Base-by-base conservation (phyloP, 176 grass and related monocot genomes). In the Juncus inflexus region DNA sequence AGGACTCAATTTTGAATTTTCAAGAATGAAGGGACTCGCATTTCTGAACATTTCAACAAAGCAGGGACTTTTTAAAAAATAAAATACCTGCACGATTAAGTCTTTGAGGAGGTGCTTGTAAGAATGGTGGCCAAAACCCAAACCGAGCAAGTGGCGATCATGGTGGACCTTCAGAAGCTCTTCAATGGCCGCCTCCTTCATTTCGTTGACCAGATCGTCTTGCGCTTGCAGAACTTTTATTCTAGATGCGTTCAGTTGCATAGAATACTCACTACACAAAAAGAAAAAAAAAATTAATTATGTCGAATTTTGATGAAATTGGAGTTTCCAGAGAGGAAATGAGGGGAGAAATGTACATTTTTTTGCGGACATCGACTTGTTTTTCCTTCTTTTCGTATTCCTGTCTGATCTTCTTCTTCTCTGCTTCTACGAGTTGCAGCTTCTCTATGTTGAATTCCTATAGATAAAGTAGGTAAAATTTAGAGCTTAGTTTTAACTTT, bases 361-460 rank as follows among this genome's bases (percentile, higher is more conserved):
- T 99, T 74, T 86, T 92, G 35, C 94, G 75, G 73, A 99, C n/a
- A 73, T 99, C 94, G 52, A 99, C 94, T 70, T 92, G 94, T 83
- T 99, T 99, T 72, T 99, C 89, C 79, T 99, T 99, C 9, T 79
- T 76, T 70, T 99, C 94, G 66, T 99, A 99, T 65, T 99, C 94
- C 79, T 92, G 94, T 37, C 94, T 89, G 52, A 99, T 92, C 72
- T 92, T 99, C 68, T 86, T 92, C 82, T 99, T 99, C 76, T 99
- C 94, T 50, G 89, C 94, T 74, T 99, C 94, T 79, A 99, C 85
- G 80, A 99, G 89, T 72, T 99, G 95, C 52, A 99, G 51, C 75
- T 99, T 99, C 74, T 99, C 95, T 15, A 99, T 99, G 83, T 92
- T 99, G 66, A 99, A 99, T 64, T 99, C 95, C 95, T 99, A 68